A percentile compares a stretch with the other conserved stretches of the same genome.
Evolutionary conservation across 306 rosid genomes (phyloP).

Genomic region (Albizia julibrissin): DNA sequence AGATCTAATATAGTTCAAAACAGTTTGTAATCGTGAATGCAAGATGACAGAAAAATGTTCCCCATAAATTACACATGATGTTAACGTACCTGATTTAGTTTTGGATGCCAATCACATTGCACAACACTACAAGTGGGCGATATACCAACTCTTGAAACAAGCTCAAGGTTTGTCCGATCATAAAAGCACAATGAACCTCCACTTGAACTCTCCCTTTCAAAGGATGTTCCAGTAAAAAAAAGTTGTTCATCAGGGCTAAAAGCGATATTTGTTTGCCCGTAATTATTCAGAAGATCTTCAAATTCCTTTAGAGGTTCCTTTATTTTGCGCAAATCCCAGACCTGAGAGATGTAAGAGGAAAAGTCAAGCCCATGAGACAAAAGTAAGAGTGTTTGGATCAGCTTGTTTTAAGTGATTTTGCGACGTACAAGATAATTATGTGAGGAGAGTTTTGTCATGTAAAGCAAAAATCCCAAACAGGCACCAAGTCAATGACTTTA

Average conservation of each 20-base stretch:
- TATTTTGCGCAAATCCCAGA: slow-evolving; percentile 90
- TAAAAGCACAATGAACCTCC: slow-evolving; percentile 90
- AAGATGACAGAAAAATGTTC: slow-evolving; percentile 25
- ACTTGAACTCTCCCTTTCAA: slow-evolving; percentile 75
- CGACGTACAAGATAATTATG: too few relatives aligned
- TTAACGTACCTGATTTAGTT: slow-evolving; percentile 79
- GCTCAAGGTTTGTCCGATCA: slow-evolving; percentile 77
- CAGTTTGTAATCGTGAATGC: slow-evolving; percentile 17
- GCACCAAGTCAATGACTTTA: background rate
- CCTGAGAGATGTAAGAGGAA: slow-evolving; percentile 51
- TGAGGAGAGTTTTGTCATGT: too few relatives aligned
- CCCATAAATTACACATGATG: slow-evolving; percentile 13
- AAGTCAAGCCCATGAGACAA: background rate
- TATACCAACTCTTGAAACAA: slow-evolving; percentile 87
- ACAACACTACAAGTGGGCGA: slow-evolving; percentile 86
- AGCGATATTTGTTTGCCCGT: slow-evolving; percentile 86
- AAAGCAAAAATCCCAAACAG: too few relatives aligned
- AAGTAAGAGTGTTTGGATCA: too few relatives aligned
- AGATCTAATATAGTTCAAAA: slow-evolving; percentile 45
- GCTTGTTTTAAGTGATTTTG: too few relatives aligned
- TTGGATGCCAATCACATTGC: slow-evolving; percentile 94
- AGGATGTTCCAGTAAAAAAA: slow-evolving; percentile 88
- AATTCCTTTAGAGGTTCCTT: slow-evolving; percentile 75
- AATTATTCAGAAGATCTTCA: slow-evolving; percentile 80
- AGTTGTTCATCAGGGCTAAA: slow-evolving; percentile 93